Conservation (phyloP, 495 filamentous ascomycete genomes). For the Tuber microsphaerosporum region DNA sequence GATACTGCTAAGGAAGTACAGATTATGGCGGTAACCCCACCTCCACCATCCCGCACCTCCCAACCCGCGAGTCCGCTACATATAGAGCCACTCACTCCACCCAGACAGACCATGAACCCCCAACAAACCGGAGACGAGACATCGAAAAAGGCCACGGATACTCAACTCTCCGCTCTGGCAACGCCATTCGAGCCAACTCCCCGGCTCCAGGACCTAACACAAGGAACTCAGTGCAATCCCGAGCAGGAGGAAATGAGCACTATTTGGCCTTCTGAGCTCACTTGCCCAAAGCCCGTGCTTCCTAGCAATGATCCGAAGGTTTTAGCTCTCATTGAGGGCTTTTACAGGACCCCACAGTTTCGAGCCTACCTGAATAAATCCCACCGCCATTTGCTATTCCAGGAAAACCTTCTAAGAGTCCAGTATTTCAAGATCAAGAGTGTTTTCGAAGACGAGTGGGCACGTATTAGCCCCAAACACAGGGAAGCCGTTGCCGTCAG, state of each 20-base stretch:
- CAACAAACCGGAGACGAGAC: neutral
- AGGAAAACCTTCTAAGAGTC: conserved; percentile 22
- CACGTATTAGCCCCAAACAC: conserved; percentile 18
- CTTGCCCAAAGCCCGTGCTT: neutral
- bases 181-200: neutral
- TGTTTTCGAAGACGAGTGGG: conserved; percentile 29
- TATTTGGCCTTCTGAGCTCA: neutral
- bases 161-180: neutral
- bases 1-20: neutral
- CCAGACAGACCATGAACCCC: neutral
- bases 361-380: conserved; percentile 19
- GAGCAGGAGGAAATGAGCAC: neutral
- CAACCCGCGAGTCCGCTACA: neutral
- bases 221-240: neutral
- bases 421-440: conserved; percentile 24
- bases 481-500: conserved; percentile 21
- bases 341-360: conserved; percentile 27
- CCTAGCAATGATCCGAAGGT: neutral
- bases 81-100: neutral
- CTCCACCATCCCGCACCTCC: neutral
- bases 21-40: neutral
- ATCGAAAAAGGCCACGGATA: neutral
- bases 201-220: neutral
- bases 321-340: conserved; percentile 11
- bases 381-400: conserved; percentile 24